A percentile compares a stretch with the other conserved stretches of the same genome.
phyloP scores from a whole-genome alignment of 2,329 filamentous ascomycete genomes.

The Colletotrichum destructivum region DNA sequence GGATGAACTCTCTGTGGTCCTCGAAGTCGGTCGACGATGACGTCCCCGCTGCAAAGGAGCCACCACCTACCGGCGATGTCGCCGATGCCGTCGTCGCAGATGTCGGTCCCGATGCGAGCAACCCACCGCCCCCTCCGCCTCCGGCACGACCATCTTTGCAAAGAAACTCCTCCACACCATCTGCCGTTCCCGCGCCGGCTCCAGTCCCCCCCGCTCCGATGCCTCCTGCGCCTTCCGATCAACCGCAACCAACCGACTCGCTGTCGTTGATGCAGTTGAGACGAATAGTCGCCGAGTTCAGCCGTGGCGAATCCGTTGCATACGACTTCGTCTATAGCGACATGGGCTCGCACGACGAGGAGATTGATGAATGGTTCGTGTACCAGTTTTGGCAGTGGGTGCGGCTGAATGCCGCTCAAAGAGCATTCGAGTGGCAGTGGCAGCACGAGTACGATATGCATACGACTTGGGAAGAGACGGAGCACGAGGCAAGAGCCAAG shows the following conservation, averaged over 20 bases:
- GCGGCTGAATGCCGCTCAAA: conserved; percentile 81
- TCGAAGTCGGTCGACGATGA: conserved; percentile 55
- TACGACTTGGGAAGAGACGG: conserved; percentile 77
- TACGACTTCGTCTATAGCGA: conserved; percentile 92
- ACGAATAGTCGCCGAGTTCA: conserved; percentile 81
- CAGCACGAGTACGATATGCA: conserved; percentile 62
- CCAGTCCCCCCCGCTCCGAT: conserved; percentile 44
- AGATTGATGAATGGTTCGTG: conserved; percentile 98
- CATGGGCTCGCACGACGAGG: conserved; percentile 82
- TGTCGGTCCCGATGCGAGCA: conserved; percentile 53
- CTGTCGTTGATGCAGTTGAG: conserved; percentile 82
- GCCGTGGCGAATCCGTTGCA: conserved; percentile 76
- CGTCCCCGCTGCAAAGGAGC: conserved; percentile 42
- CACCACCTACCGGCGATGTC: conserved; percentile 53
- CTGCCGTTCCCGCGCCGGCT: conserved; percentile 31
- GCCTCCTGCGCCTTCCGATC: conserved; percentile 48
- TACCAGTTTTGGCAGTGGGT: conserved; percentile 90
- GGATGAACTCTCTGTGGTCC: conserved; percentile 63
- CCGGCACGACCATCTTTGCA: conserved; percentile 47
- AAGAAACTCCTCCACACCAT: conserved; percentile 49
- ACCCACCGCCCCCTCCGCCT: conserved; percentile 56
- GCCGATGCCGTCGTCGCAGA: conserved; percentile 59
- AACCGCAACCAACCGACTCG: conserved; percentile 72
- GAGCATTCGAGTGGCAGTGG: conserved; percentile 86
- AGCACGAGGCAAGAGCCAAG: conserved; percentile 66